These are phyloP conservation scores for Lunularia cruciata DNA, from an alignment of 225 moss, liverwort and hornwort genomes.

Conservation along the genomic window DNA sequence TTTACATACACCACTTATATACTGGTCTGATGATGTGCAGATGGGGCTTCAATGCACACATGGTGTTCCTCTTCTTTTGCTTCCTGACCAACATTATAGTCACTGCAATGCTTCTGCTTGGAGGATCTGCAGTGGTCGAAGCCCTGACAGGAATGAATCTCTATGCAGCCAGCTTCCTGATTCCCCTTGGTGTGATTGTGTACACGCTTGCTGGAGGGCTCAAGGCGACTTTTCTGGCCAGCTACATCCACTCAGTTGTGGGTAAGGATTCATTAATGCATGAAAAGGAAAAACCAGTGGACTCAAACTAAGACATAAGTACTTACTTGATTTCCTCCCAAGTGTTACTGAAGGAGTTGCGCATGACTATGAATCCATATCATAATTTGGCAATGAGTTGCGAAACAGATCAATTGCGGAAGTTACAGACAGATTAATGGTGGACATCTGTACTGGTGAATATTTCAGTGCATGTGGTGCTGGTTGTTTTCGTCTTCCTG, in stretches of 20 bases:
- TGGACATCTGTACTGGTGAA: not conserved
- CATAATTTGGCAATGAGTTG: no score
- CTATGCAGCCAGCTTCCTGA: conserved; percentile 82
- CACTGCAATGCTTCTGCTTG: conserved; percentile 79
- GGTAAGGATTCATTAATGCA: no score
- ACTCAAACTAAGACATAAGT: no score
- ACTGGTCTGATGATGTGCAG: no score
- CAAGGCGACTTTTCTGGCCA: conserved; percentile 85
- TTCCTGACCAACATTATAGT: conserved; percentile 88
- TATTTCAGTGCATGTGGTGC: conserved; percentile 67
- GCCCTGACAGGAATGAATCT: conserved; percentile 78
- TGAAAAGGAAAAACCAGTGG: no score
- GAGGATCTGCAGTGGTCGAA: conserved; percentile 80
- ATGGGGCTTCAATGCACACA: conserved; percentile 64
- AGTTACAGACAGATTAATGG: no score
- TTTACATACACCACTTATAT: no score
- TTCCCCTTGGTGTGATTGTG: conserved; percentile 71
- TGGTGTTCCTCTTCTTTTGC: conserved; percentile 78
- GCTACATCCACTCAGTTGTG: conserved; percentile 73
- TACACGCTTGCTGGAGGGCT: conserved; percentile 84
- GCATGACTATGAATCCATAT: no score
- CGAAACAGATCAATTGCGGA: no score
- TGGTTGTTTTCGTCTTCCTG: conserved; percentile 71
- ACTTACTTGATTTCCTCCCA: no score
- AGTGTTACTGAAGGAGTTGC: no score